These are phyloP conservation scores for Sarocladium oryzae DNA, from an alignment of 2,329 filamentous ascomycete genomes.

Conservation along the genomic window DNA sequence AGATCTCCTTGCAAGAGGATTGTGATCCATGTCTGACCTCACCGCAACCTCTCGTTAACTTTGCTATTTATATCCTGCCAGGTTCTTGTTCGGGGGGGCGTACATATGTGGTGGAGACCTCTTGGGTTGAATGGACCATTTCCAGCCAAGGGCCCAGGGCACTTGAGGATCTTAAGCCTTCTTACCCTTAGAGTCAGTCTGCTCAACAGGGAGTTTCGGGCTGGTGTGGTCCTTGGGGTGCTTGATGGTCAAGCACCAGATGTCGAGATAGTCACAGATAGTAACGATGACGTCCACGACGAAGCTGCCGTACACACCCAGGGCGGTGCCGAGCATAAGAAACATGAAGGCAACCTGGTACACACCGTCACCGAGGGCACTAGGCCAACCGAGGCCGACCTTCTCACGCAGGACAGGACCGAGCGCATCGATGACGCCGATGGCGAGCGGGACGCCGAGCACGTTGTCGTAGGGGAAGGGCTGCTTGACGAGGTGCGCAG, in stretches of 20 bases:
- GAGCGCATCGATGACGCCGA: slow-evolving; percentile 72
- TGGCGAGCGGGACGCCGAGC: slow-evolving; percentile 68
- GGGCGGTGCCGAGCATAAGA: slow-evolving; percentile 71
- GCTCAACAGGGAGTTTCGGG: slow-evolving; percentile 35
- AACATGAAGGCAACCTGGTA: slow-evolving; percentile 93
- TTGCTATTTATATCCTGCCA: no score
- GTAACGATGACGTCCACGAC: slow-evolving; percentile 95
- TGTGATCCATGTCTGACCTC: no score
- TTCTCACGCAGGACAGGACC: slow-evolving; percentile 60
- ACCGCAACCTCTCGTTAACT: no score
- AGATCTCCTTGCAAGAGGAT: no score
- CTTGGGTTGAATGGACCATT: no score
- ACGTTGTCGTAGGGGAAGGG: slow-evolving; percentile 90
- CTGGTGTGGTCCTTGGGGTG: slow-evolving; percentile 63
- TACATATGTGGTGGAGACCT: no score
- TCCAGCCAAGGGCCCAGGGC: no score
- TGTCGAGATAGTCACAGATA: slow-evolving; percentile 96
- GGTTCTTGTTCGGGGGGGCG: no score
- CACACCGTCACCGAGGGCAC: slow-evolving; percentile 64
- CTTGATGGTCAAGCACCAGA: slow-evolving; percentile 98
- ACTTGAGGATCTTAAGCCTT: slow-evolving; percentile 11
- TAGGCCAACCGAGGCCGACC: slow-evolving; percentile 66
- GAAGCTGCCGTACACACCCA: slow-evolving; percentile 96
- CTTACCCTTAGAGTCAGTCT: slow-evolving; percentile 17
- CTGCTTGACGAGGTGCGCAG: slow-evolving; percentile 82